phyloP scores from a whole-genome alignment of 306 rosid genomes.

The Dryas alaskensis region DNA sequence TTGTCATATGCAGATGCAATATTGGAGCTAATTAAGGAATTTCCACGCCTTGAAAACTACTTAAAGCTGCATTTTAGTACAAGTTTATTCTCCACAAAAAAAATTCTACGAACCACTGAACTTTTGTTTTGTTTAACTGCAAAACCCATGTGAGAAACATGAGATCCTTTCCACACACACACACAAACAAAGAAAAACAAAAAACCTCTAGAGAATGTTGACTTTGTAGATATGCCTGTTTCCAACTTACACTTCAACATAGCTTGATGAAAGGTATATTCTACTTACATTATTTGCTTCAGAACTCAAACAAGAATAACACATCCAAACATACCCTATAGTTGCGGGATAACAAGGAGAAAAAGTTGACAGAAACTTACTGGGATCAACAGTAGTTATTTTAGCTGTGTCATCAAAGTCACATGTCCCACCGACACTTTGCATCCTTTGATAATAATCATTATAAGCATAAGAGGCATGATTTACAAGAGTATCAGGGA shows the following conservation, averaged over 20 bases:
- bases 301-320: slow-evolving; percentile 6
- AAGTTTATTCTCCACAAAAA: neutral
- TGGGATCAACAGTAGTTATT: slow-evolving; percentile 60
- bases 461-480: slow-evolving; percentile 95
- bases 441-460: slow-evolving; percentile 82
- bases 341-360: slow-evolving; percentile 4
- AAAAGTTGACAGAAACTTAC: slow-evolving; percentile 48
- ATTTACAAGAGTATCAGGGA: slow-evolving; percentile 54
- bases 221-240: neutral
- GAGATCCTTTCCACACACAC: neutral
- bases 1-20: neutral
- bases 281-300: neutral
- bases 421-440: slow-evolving; percentile 71
- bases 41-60: slow-evolving; percentile 4
- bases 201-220: neutral
- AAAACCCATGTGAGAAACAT: neutral
- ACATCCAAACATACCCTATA: neutral
- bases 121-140: neutral
- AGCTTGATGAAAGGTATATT: neutral
- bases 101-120: neutral
- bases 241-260: neutral
- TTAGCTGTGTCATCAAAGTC: slow-evolving; percentile 78
- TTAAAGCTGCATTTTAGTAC: slow-evolving; percentile 1
- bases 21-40: neutral
- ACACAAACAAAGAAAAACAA: neutral